Conservation (phyloP, 192 early-diverging fungal genomes). For the Haplosporangium gracile region DNA sequence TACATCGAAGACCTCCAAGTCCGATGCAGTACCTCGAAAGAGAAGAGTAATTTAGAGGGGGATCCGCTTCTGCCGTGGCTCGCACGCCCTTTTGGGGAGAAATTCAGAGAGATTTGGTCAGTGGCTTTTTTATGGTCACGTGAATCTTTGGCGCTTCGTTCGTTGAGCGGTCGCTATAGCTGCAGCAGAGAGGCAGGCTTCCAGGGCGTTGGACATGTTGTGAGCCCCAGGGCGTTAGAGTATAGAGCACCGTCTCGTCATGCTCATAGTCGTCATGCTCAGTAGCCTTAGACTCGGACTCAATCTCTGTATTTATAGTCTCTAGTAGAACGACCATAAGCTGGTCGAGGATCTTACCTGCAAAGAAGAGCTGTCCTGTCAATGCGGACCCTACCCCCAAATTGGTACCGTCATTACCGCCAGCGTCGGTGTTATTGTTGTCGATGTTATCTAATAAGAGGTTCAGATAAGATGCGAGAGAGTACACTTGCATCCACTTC, state of each 20-base stretch:
- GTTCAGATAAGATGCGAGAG: neutral
- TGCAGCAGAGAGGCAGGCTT: constrained; percentile 19
- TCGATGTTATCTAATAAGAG: neutral
- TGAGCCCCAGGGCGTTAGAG: neutral
- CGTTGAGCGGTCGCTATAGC: neutral
- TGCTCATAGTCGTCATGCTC: neutral
- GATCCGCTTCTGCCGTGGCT: neutral
- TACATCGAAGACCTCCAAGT: neutral
- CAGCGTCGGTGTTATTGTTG: neutral
- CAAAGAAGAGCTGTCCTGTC: neutral
- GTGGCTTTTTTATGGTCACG: neutral
- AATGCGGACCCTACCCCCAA: neutral
- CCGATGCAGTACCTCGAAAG: constrained; percentile 7
- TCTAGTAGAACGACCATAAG: neutral
- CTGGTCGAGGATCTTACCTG: neutral
- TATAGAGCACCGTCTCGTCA: neutral
- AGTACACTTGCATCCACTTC: neutral
- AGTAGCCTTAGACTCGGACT: neutral
- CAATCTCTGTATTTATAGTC: neutral
- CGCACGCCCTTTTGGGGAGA: constrained; percentile 3
- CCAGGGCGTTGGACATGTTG: constrained; percentile 23
- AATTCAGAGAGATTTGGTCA: neutral
- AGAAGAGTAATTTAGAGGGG: constrained; percentile 12
- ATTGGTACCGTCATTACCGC: neutral
- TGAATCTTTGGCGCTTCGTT: neutral